Conservation (phyloP, 768 basidiomycete genomes). For the Auricularia heimuer region DNA sequence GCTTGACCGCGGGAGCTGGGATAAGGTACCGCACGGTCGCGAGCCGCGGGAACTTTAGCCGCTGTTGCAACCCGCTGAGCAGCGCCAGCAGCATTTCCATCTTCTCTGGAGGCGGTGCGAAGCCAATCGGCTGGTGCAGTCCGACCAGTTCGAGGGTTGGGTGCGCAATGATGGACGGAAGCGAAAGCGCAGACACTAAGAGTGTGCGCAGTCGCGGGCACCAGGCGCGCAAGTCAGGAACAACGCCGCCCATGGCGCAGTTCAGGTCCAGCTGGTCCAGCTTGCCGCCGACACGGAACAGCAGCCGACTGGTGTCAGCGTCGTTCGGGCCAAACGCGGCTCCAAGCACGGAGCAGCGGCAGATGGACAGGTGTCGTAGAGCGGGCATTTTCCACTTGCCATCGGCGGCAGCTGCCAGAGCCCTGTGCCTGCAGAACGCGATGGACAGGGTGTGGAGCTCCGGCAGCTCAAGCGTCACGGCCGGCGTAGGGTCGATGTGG, state of each 20-base stretch:
- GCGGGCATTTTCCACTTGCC: neutral
- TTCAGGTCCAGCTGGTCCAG: constrained; percentile 2
- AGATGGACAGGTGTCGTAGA: neutral
- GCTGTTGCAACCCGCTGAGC: neutral
- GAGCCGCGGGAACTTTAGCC: neutral
- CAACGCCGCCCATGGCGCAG: neutral
- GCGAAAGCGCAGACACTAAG: neutral
- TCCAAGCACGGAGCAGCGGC: neutral
- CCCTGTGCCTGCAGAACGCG: neutral
- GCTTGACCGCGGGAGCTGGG: neutral
- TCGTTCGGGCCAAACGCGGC: neutral
- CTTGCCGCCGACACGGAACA: neutral
- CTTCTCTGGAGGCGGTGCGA: neutral
- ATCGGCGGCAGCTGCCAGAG: neutral
- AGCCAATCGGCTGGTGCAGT: constrained; percentile 1
- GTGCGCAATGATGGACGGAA: neutral
- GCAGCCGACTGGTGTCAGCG: neutral
- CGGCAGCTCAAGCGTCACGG: neutral
- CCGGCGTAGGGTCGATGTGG: neutral
- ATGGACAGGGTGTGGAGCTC: neutral
- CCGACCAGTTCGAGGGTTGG: neutral
- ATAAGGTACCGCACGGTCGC: neutral
- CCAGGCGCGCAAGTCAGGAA: neutral
- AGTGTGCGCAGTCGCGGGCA: neutral
- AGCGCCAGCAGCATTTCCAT: neutral